These are phyloP conservation scores for Penicillium hesseltinei DNA, from an alignment of 2,329 filamentous ascomycete genomes.

Conservation along the genomic window DNA sequence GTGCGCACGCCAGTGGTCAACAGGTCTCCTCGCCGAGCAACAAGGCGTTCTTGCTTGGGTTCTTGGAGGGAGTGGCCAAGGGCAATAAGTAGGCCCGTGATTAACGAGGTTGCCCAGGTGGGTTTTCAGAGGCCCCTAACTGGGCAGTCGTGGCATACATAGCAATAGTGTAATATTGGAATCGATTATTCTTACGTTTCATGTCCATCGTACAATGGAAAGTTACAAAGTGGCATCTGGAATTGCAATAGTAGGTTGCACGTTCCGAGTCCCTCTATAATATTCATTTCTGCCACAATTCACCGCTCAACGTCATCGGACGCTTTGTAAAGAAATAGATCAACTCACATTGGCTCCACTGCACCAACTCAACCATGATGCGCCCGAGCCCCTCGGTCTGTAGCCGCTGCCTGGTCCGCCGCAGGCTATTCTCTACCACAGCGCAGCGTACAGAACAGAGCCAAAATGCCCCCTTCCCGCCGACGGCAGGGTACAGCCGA, in stretches of 20 bases:
- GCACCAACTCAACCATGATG: slow-evolving; percentile 31
- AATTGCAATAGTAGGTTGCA: too few species aligned
- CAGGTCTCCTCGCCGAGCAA: slow-evolving; percentile 62
- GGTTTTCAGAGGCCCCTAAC: not conserved
- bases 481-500: slow-evolving; percentile 47
- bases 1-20: slow-evolving; percentile 50
- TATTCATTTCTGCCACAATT: slow-evolving; percentile 23
- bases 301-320: slow-evolving; percentile 32
- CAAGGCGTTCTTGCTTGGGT: slow-evolving; percentile 72
- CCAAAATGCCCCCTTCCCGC: slow-evolving; percentile 36
- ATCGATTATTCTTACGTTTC: not conserved
- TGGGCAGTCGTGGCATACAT: not conserved
- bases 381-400: slow-evolving; percentile 32
- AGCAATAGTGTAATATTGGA: not conserved
- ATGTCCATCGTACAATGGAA: too few species aligned
- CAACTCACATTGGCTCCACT: slow-evolving; percentile 12
- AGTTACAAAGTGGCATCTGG: too few species aligned
- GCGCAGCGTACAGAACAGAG: slow-evolving; percentile 10
- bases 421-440: slow-evolving; percentile 33
- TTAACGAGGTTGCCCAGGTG: not conserved
- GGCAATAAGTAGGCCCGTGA: slow-evolving; percentile 31
- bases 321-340: slow-evolving; percentile 25
- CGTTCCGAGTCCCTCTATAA: not conserved
- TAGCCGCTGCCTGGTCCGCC: slow-evolving; percentile 27
- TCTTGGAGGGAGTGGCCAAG: slow-evolving; percentile 60